Evolutionary conservation across 768 basidiomycete species (phyloP), one percentile per base, ranked within the genome.

Genomic region (Stropharia rugosoannulata): DNA sequence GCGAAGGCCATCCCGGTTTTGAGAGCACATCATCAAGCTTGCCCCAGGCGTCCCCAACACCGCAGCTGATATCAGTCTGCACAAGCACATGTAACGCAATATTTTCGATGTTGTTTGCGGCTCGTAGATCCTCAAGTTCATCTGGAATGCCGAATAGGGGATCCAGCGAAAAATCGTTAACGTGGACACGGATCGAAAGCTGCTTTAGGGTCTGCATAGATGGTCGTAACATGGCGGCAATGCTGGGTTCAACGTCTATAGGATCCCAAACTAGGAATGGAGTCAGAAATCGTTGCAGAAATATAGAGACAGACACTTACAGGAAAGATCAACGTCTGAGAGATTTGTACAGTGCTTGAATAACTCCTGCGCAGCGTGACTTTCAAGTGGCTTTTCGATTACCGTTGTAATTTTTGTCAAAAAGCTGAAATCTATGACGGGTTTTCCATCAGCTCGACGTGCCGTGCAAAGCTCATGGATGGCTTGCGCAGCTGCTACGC

Each of bases 91-190:
- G 4, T 32, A 58, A 42, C 13, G 36, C n/a, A 22, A 58, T 40
- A 9, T 8, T 51, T 51, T 55, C 53, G 29, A 55, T 19, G 29
- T 40, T 37, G n/a, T 51, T 55, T 15, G 18, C 39, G 35, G 18
- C 36, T 13, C 25, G 19, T 37, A 57, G 41, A 4, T 47, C 51
- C 27, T 57, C 56, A 9, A 57, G 51, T 27, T 57, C 56, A 27
- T 37, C 22, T 25, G 38, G 19, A 36, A 57, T 19, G 10, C 56
- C 51, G 18, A 16, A 41, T 10, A 57, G 35, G 22, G 51, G 51
- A 38, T 53, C 51, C 12, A 10, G 1, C 10, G 12, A 13, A 12
- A 18, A n/a, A 25, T 15, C 38, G 12, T 39, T 38, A 8, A 37
- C 19, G 18, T 15, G 16, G 6, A 50, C 25, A n/a, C 5, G 13